Percentiles rank a stretch among this genome's conserved stretches.
Evolutionary conservation across 2,329 filamentous ascomycete species (phyloP).

Genomic region (Botryotinia calthae): DNA sequence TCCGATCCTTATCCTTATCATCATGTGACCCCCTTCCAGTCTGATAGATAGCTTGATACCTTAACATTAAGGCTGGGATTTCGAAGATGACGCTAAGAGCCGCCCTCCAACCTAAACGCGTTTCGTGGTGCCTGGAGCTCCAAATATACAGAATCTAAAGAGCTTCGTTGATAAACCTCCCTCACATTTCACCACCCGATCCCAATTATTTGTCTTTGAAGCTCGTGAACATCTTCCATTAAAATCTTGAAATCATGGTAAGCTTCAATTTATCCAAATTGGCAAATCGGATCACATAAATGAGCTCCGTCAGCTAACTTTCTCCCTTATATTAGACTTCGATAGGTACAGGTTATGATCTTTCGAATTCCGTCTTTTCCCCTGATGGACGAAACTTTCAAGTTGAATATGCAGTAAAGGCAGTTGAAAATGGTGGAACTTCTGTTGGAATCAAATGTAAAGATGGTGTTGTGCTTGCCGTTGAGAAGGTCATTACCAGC

Average conservation of each 20-base stretch:
- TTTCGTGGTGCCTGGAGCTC: conserved; percentile 37
- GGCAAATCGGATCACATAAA: neutral
- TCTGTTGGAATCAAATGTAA: conserved; percentile 96
- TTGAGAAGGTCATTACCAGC: conserved; percentile 94
- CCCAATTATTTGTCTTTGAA: conserved; percentile 21
- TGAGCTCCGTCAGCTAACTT: conserved; percentile 28
- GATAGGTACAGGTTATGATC: conserved; percentile 99
- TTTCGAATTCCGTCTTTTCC: conserved; percentile 99
- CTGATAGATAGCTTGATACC: neutral
- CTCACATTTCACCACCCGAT: conserved; percentile 21
- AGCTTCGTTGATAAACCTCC: conserved; percentile 27
- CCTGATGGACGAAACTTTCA: conserved; percentile 99
- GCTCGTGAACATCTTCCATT: conserved; percentile 15
- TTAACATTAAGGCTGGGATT: neutral
- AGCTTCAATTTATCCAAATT: conserved; percentile 27
- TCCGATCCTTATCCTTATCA: neutral
- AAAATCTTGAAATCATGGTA: conserved; percentile 36
- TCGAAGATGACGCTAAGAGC: conserved; percentile 14
- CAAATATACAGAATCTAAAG: conserved; percentile 27
- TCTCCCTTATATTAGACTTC: conserved; percentile 67
- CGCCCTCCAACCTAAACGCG: conserved; percentile 31
- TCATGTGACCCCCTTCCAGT: neutral
- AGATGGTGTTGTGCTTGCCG: conserved; percentile 91
- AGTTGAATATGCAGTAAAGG: conserved; percentile 98
- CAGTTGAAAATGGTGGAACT: conserved; percentile 96